phyloP scores from a whole-genome alignment of 306 rosid genomes.

The Ormosia emarginata region DNA sequence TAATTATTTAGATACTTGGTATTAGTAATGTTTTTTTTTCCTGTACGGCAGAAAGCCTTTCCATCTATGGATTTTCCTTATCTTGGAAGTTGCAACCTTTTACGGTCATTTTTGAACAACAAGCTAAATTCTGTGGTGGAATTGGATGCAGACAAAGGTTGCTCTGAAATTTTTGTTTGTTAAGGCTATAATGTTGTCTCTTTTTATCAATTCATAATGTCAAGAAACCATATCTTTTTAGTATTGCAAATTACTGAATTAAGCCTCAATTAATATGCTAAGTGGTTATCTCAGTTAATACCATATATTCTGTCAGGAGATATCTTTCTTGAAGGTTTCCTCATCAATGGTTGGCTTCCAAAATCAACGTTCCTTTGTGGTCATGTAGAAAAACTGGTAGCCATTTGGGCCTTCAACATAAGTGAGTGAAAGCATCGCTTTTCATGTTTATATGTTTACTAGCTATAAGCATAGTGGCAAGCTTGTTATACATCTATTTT shows the following conservation, averaged over 20 bases:
- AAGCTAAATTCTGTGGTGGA: constrained; percentile 66
- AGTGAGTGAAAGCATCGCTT: constrained; percentile 50
- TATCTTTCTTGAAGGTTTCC: constrained; percentile 63
- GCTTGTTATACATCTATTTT: constrained; percentile 15
- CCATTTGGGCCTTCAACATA: constrained; percentile 63
- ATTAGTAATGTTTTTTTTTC: constrained; percentile 13
- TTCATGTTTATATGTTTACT: neutral
- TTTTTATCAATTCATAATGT: neutral
- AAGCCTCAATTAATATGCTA: neutral
- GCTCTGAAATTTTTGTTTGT: neutral
- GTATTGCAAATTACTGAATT: neutral
- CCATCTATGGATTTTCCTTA: constrained; percentile 48
- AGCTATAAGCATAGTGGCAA: neutral
- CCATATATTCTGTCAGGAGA: constrained; percentile 46
- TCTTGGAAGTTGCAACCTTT: constrained; percentile 44
- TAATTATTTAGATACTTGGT: neutral
- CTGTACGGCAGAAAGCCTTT: constrained; percentile 56
- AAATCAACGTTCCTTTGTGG: constrained; percentile 44
- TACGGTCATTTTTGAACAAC: constrained; percentile 58
- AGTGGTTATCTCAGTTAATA: neutral
- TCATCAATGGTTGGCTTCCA: constrained; percentile 74
- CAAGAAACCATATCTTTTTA: neutral
- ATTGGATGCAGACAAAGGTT: constrained; percentile 62
- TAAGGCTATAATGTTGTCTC: constrained; percentile 1
- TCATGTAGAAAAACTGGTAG: constrained; percentile 65